Evolutionary conservation across 805 yeast genomes (phyloP).

Genomic region (Metschnikowia chrysomelidarum): DNA sequence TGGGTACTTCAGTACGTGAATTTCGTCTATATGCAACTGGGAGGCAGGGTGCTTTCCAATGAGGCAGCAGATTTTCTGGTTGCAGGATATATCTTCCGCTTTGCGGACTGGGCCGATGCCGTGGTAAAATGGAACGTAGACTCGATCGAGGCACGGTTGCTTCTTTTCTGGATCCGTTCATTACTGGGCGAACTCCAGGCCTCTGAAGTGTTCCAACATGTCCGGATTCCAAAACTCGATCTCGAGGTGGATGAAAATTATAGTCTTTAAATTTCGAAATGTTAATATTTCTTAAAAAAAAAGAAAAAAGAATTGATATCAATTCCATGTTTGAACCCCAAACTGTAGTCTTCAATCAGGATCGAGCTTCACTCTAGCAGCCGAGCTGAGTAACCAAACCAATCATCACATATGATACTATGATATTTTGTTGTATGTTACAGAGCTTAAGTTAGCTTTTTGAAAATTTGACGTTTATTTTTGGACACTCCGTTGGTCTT

Average conservation of each 20-base stretch:
- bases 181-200: conserved; percentile 7
- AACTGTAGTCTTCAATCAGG: no score
- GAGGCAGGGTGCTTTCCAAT: background rate
- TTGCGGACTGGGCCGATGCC: conserved; percentile 9
- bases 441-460: no score
- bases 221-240: background rate
- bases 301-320: no score
- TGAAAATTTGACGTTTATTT: no score
- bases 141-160: conserved; percentile 6
- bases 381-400: no score
- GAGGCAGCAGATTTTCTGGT: conserved; percentile 3
- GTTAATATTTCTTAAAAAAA: no score
- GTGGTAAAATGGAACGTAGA: conserved; percentile 6
- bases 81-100: conserved; percentile 6
- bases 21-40: conserved; percentile 3
- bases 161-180: conserved; percentile 5
- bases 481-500: no score
- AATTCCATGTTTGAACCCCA: no score
- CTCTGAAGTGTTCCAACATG: conserved; percentile 4
- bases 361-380: no score
- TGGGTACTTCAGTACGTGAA: conserved; percentile 11
- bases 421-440: no score
- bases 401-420: no score
- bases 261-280: no score
- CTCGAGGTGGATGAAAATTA: background rate